Conservation (phyloP, 768 basidiomycete species). For the Boletellus emodensis region DNA sequence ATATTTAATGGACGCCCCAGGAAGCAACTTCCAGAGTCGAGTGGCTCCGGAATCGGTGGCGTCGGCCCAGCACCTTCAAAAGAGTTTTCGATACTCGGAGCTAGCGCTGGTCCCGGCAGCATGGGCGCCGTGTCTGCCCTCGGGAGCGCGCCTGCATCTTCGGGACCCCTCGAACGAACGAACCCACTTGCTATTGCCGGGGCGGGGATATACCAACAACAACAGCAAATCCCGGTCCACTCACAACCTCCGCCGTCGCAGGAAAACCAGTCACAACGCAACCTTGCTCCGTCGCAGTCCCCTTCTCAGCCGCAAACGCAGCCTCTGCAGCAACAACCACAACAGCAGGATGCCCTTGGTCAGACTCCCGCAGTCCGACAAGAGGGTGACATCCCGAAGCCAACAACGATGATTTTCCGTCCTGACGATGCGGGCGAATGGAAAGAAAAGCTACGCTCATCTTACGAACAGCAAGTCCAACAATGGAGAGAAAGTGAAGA, state of each 20-base stretch:
- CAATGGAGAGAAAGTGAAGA: constrained; percentile 46
- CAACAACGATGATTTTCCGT: constrained; percentile 75
- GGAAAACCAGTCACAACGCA: constrained; percentile 28
- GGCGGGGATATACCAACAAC: constrained; percentile 41
- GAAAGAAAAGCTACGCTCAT: constrained; percentile 70
- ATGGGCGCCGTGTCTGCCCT: constrained; percentile 52
- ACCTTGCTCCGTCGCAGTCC: constrained; percentile 32
- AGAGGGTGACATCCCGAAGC: constrained; percentile 21
- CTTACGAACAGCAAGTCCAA: constrained; percentile 47
- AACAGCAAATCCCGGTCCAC: constrained; percentile 26
- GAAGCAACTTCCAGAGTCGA: constrained; percentile 72
- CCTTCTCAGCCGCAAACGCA: constrained; percentile 20
- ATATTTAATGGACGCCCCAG: constrained; percentile 79
- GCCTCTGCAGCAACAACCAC: constrained; percentile 15
- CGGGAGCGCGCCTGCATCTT: constrained; percentile 44
- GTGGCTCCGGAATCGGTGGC: constrained; percentile 35
- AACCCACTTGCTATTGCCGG: constrained; percentile 34
- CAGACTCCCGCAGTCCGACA: constrained; percentile 8
- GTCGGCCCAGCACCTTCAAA: constrained; percentile 40
- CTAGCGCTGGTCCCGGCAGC: constrained; percentile 19
- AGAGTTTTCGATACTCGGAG: constrained; percentile 64
- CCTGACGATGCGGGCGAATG: constrained; percentile 85
- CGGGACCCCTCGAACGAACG: constrained; percentile 51
- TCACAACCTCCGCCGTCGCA: constrained; percentile 28
- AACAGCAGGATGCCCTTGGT: constrained; percentile 18